phyloP scores from a whole-genome alignment of 139 green algal species.

The Dunaliella sp. region DNA sequence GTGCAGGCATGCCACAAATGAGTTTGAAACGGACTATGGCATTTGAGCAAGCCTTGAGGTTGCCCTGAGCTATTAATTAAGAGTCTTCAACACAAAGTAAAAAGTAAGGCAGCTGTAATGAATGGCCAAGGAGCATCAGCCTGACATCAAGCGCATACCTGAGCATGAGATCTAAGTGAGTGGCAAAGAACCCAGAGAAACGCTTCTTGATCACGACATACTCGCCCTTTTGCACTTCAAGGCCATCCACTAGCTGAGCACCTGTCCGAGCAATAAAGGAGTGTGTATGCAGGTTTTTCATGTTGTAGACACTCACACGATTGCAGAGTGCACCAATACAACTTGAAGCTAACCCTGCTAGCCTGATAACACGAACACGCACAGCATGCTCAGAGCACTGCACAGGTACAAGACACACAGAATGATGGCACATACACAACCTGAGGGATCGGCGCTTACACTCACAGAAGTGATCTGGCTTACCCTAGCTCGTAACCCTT shows the following conservation, averaged over 20 bases:
- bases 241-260: conserved; percentile 40
- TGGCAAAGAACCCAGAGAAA: conserved; percentile 65
- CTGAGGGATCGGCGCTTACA: too few species aligned
- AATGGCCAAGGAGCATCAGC: too few species aligned
- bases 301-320: neutral
- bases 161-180: conserved; percentile 63
- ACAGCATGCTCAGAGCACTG: neutral
- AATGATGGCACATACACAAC: neutral
- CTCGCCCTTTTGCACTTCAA: conserved; percentile 39
- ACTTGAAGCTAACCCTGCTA: too few species aligned
- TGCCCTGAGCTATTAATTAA: too few species aligned
- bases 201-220: conserved; percentile 63
- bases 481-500: neutral
- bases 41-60: too few species aligned
- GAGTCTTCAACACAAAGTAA: too few species aligned
- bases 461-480: too few species aligned
- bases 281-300: neutral
- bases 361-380: neutral
- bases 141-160: too few species aligned
- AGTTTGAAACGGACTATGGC: too few species aligned
- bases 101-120: too few species aligned
- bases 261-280: conserved; percentile 23
- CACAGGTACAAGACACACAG: neutral
- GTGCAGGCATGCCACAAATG: too few species aligned
- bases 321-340: too few species aligned